Conservation (phyloP, 345 rosid species). For the Euphorbia pulcherrima region DNA sequence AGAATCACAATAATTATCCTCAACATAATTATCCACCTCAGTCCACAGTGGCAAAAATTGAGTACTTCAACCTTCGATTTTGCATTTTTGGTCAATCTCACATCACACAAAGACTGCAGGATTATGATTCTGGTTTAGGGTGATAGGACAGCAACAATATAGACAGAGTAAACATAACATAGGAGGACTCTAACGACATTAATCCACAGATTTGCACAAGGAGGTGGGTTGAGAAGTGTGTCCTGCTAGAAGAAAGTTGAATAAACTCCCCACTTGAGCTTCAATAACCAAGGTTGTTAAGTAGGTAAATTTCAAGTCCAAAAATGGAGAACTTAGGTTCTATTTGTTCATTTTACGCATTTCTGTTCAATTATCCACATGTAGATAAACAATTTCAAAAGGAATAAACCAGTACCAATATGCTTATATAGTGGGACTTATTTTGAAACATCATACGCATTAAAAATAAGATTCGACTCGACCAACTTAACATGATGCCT, state of each 20-base stretch:
- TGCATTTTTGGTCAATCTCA: background rate
- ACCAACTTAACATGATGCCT: background rate
- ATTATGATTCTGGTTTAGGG: background rate
- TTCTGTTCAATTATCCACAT: background rate
- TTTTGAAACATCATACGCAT: background rate
- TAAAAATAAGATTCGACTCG: background rate
- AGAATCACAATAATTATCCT: background rate
- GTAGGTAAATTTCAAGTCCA: background rate
- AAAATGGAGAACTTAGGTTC: background rate
- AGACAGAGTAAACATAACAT: background rate
- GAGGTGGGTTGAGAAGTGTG: background rate
- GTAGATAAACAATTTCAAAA: background rate
- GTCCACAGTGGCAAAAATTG: background rate
- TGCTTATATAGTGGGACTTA: background rate
- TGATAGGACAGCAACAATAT: background rate
- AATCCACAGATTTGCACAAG: background rate
- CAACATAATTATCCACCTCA: background rate
- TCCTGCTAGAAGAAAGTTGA: background rate
- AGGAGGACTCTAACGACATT: background rate
- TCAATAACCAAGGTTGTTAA: constrained; percentile 5
- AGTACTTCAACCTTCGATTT: background rate
- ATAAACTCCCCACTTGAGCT: background rate
- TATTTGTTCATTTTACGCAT: background rate
- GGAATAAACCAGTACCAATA: background rate
- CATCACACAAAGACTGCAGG: background rate